These are phyloP conservation scores for Euphorbia lathyris DNA, from an alignment of 345 rosid genomes.

Conservation along the genomic window DNA sequence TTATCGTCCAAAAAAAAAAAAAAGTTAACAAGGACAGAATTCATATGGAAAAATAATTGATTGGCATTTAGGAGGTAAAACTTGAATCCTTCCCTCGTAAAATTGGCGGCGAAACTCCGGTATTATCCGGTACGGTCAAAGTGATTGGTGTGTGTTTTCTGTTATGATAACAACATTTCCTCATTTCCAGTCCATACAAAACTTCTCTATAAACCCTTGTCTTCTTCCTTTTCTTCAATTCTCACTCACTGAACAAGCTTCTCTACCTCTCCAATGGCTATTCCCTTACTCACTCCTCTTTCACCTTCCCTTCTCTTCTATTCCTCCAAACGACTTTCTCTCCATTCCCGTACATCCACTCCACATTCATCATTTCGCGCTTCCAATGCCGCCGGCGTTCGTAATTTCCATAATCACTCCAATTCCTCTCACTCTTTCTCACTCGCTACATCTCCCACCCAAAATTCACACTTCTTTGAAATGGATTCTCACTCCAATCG, in stretches of 20 bases:
- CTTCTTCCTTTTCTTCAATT: background rate
- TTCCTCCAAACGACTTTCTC: conserved; percentile 21
- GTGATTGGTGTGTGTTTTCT: background rate
- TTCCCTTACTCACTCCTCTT: conserved; percentile 32
- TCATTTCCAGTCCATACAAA: conserved; percentile 16
- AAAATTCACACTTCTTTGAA: too few species aligned
- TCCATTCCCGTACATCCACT: conserved; percentile 9
- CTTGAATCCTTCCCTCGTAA: background rate
- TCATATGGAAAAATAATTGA: too few species aligned
- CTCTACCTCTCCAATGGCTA: conserved; percentile 39
- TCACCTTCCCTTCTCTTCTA: conserved; percentile 26
- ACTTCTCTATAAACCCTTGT: background rate
- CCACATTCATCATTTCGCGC: background rate
- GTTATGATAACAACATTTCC: background rate
- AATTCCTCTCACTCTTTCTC: conserved; percentile 4
- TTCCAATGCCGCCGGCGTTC: conserved; percentile 21
- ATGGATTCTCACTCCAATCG: conserved; percentile 35
- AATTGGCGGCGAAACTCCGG: background rate
- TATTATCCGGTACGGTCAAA: background rate
- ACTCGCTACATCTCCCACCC: conserved; percentile 19
- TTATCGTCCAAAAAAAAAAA: too few species aligned
- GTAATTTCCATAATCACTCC: background rate
- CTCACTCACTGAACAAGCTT: background rate
- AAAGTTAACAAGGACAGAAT: too few species aligned
- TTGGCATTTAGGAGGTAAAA: too few species aligned